Evolutionary conservation across 164 flowering plant genomes (phyloP), one percentile per base, ranked within the genome.

Genomic region (Santalum album): DNA sequence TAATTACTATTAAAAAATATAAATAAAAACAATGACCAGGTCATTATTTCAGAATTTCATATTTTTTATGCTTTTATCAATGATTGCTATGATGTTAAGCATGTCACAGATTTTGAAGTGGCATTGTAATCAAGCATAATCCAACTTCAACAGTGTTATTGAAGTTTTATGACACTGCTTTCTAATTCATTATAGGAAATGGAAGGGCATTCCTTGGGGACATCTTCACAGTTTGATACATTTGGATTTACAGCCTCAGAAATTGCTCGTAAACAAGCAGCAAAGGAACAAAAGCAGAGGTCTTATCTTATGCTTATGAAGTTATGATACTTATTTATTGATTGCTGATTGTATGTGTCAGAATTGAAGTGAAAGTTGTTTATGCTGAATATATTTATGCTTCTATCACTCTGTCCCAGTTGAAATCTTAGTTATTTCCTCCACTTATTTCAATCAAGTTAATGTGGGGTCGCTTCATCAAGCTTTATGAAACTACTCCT

Each of bases 191-290:
- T 59, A 49, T 62, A 90, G 96, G 98, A 92, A 60, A 45, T 86
- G 77, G 89, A 81, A 64, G 89, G 91, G 62, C 65, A 58, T 56
- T 61, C 80, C 36, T 60, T 92, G 71, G 78, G 72, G 53, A 77
- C 94, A 51, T 81, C 91, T 19, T 57, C 66, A 44, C 72, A 81
- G 67, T 92, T 89, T 74, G 96, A 92, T 73, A 92, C 96, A 32
- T 92, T 92, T 78, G 98, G 98, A 66, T 84, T 83, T 65, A 92
- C 98, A 43, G 83, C 98, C 56, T 78, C 91, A 49, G 98, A 92
- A 65, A 47, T 77, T 64, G 86, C 98, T 57, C 86, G 91, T 12
- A 83, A 78, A 65, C 79, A 87, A 70, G 86, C 83, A 52, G 94
- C 83, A 58, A 87, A 78, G 68, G 96, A 92, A 57, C 94, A 84